Evolutionary conservation across 2,329 filamentous ascomycete genomes (phyloP), one percentile per base, ranked within the genome.

Genomic region (Beauveria rudraprayagi): DNA sequence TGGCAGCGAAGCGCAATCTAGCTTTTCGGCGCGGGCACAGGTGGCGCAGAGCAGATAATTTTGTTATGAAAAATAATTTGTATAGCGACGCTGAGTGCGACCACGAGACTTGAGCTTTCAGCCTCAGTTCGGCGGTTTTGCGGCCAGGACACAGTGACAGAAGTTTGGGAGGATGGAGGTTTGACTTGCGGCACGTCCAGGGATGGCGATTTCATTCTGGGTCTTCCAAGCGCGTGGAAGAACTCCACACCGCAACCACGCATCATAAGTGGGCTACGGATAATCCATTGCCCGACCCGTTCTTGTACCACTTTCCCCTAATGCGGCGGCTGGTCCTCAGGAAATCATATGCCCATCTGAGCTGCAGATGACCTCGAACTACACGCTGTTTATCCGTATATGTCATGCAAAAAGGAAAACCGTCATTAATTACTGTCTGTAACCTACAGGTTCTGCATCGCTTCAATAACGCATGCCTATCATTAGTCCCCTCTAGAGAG

Each of bases 361-460:
- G 34, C 34, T 37, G 34, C 11, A 37, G 5, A 16, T 11, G 28
- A 10, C 11, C 17, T 28, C 16, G 17, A n/a, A 51, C 14, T 10
- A 11, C 16, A 6, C 16, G 51, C 14, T 43, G 14, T 24, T 54
- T 22, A 22, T n/a, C 16, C 2, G 22, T 22, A 22, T 22, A 5
- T n/a, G 16, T 16, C 30, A 17, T 30, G 7, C 14, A 10, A 28
- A 7, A 2, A 37, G 22, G 11, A 44, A 37, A 47, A 40, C 3
- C 10, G 11, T 43, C 43, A 50, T 48, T 26, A 30, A 67, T 4
- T 71, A 68, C 60, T 65, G 70, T 43, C 17, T 37, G 41, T 44
- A 40, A 22, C 46, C 53, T 9, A 26, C 26, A 9, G 14, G 53
- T 11, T 2, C 40, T 46, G 24, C 6, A 28, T 46, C n/a, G 14